Evolutionary conservation across 495 filamentous ascomycete species (phyloP), one percentile per base, ranked within the genome.

Genomic region (Haplographium delicatum): DNA sequence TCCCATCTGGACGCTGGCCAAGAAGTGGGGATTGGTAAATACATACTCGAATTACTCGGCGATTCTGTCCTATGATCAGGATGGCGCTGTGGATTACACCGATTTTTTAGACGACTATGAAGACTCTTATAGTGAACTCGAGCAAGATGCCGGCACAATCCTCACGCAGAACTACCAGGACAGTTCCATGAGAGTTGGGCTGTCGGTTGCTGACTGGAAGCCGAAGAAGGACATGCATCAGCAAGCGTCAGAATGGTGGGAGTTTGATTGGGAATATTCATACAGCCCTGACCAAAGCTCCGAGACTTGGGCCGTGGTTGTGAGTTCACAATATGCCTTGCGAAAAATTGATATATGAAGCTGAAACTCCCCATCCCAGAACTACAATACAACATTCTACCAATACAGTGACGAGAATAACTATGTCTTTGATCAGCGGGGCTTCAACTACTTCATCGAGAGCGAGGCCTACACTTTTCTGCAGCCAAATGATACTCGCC

Each of bases 1-100:
- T 47, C 85, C 85, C 0, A 78, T 88, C 44, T 88, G 83, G 83
- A 74, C 70, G 25, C 63, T 88, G 49, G 79, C 80, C 6, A 72
- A 86, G 64, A 81, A 85, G 61, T 83, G 84, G 42, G 63, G 72
- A 6, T 42, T 88, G 20, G 65, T 67, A n/a, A 86, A 81, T 47
- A 75, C 72, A 40, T 82, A 78, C 56, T 84, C 79, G 0, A 74
- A 87, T 58, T 86, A 79, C 58, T 68, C 65, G 20, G 78, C 73
- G 10, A 75, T 88, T 44, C 53, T 71, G 28, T 84, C 81, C 5
- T 87, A 79, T 62, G 77, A 80, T 28, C 68, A 77, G 27, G 64
- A 60, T 18, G 84, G 84, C 1, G 63, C 67, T 31, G 58, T 57
- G 1, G 72, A 84, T 50, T 85, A 73, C 33, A 63, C 58, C 5